Evolutionary conservation across 2,329 filamentous ascomycete genomes (phyloP), one percentile per base, ranked within the genome.

Genomic region (Aureobasidium sp.): DNA sequence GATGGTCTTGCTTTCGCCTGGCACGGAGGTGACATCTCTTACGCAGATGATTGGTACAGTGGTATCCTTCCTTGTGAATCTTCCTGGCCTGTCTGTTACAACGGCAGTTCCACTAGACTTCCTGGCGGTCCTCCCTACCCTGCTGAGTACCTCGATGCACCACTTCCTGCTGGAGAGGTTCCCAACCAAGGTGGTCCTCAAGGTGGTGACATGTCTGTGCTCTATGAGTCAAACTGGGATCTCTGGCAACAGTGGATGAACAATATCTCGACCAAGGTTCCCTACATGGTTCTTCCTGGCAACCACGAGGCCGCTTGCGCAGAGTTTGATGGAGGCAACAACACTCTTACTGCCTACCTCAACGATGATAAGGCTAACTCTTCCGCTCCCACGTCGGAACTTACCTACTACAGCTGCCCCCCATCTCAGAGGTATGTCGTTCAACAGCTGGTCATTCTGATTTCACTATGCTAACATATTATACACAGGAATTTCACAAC

Each of bases 161-260:
- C 79, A 27, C 69, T 81, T 0, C 79, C 79, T 2, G 71, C 66
- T 5, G 79, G 78, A 23, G 78, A 80, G 64, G 67, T 74, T 0
- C 62, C 79, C 15, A 75, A 77, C 67, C 78, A 81, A 66, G 79
- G 79, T 56, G 70, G 77, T 34, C 76, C 79, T 10, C 69, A 71
- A 3, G 79, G 79, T 56, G 79, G 79, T 58, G 79, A 81, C 63
- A 78, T 80, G 74, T 78, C 72, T 53, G 75, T 77, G 0, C 65
- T 82, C 15, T 81, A 81, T 68, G 79, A 81, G 68, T 76, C 74
- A 27, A 81, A 81, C 66, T 80, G 78, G 78, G 78, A 81, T 68
- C 71, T 80, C 6, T 81, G 79, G 78, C 79, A 81, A 67, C 77
- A 81, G 67, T 80, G 78, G 77, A 72, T 79, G 65, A 73, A 72